These are phyloP conservation scores for Annulohypoxylon nitens DNA, from an alignment of 495 filamentous ascomycete genomes.

Conservation along the genomic window DNA sequence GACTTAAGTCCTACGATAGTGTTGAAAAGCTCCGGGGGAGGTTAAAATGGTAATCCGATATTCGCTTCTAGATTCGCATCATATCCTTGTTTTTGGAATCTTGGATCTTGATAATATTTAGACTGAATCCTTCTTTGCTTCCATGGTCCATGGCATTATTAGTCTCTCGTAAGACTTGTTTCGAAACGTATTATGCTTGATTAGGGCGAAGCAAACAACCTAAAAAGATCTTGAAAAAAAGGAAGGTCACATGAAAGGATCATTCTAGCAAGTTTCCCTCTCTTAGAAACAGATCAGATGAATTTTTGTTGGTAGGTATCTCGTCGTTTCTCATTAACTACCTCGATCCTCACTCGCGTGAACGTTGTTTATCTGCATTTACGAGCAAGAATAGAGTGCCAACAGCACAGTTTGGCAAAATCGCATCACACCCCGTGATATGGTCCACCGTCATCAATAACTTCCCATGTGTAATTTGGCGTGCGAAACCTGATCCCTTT, in stretches of 20 bases:
- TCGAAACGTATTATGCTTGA: slow-evolving; percentile 26
- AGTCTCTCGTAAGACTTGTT: slow-evolving; percentile 23
- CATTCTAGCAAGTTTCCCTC: slow-evolving; percentile 17
- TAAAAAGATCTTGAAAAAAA: slow-evolving; percentile 11
- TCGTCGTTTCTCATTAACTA: slow-evolving; percentile 45
- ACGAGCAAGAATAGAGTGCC: slow-evolving; percentile 9
- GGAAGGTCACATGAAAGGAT: slow-evolving; percentile 43
- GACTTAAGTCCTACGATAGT: neutral
- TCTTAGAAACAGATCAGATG: slow-evolving; percentile 26
- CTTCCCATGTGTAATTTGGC: slow-evolving; percentile 14
- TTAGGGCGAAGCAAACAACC: slow-evolving; percentile 15
- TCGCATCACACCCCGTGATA: slow-evolving; percentile 6
- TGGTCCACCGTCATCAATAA: slow-evolving; percentile 1
- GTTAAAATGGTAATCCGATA: neutral
- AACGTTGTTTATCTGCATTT: slow-evolving; percentile 22
- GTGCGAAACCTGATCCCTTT: slow-evolving; percentile 5
- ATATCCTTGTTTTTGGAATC: neutral
- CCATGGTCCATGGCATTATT: slow-evolving; percentile 22
- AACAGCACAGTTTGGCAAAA: neutral
- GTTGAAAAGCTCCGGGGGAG: slow-evolving; percentile 10
- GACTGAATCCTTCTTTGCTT: slow-evolving; percentile 24
- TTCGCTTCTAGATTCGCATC: slow-evolving; percentile 8
- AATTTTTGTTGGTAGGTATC: slow-evolving; percentile 38
- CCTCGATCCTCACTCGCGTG: slow-evolving; percentile 24
- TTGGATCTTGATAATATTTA: slow-evolving; percentile 3